Conservation (phyloP, 176 grass and related monocot genomes). For the Pontederia crassipes region DNA sequence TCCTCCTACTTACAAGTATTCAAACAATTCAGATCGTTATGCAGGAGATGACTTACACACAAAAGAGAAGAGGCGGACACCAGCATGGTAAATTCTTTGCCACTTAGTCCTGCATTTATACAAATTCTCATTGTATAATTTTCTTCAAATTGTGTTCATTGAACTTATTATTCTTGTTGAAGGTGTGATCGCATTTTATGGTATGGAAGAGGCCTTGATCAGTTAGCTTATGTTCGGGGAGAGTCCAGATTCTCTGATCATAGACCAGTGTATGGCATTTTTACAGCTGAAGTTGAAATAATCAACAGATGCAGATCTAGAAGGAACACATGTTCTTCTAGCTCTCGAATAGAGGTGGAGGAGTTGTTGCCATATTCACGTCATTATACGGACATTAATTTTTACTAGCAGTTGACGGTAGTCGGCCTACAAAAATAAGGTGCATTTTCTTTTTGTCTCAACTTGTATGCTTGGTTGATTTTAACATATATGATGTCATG, state of each 20-base stretch:
- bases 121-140: neutral
- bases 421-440: neutral
- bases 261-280: constrained; percentile 79
- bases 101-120: neutral
- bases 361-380: constrained; percentile 53
- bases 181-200: constrained; percentile 96
- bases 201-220: constrained; percentile 67
- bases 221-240: constrained; percentile 73
- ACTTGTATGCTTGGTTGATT: neutral
- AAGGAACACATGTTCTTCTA: constrained; percentile 38
- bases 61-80: constrained; percentile 74
- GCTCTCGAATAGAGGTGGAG: constrained; percentile 58
- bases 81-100: constrained; percentile 54
- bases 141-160: constrained; percentile 5
- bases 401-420: constrained; percentile 27
- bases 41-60: constrained; percentile 63
- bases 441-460: neutral
- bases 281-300: constrained; percentile 71
- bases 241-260: constrained; percentile 93
- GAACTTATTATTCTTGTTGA: constrained; percentile 18
- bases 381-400: constrained; percentile 72
- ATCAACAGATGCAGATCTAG: constrained; percentile 44
- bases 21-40: constrained; percentile 79
- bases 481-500: neutral
- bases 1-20: constrained; percentile 93